Percentiles rank a stretch among this genome's conserved stretches.
These are phyloP conservation scores for Vachellia pachyceras DNA, from an alignment of 306 rosid genomes.

Conservation along the genomic window DNA sequence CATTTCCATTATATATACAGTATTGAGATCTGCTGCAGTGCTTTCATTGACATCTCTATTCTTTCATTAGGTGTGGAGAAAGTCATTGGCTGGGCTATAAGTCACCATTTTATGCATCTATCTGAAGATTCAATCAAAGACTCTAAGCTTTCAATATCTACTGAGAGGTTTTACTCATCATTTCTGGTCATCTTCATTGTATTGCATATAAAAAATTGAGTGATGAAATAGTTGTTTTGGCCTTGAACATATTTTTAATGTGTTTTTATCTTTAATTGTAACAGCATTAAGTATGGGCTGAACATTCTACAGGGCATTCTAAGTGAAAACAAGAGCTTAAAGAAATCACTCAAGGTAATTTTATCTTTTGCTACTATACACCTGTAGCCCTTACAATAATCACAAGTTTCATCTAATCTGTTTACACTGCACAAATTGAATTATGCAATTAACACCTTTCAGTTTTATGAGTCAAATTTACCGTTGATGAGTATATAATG, in stretches of 20 bases:
- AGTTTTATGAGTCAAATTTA: not conserved
- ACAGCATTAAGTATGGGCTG: slow-evolving; percentile 81
- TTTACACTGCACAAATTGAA: not conserved
- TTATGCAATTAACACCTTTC: not conserved
- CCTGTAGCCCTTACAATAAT: not conserved
- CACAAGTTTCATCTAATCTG: slow-evolving; percentile 10
- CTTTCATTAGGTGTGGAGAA: slow-evolving; percentile 77
- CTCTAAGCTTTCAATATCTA: slow-evolving; percentile 69
- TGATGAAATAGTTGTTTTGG: slow-evolving; percentile 9
- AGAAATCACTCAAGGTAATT: slow-evolving; percentile 82
- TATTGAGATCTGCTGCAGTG: slow-evolving; percentile 9
- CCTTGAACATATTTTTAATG: slow-evolving; percentile 25
- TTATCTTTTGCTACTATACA: not conserved
- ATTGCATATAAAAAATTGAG: not conserved
- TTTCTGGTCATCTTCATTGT: slow-evolving; percentile 22
- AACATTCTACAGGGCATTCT: slow-evolving; percentile 74
- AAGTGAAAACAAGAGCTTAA: slow-evolving; percentile 72
- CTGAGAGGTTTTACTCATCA: slow-evolving; percentile 68
- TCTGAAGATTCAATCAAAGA: slow-evolving; percentile 66
- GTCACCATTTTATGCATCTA: slow-evolving; percentile 79
- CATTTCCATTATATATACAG: slow-evolving; percentile 3
- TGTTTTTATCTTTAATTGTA: slow-evolving; percentile 37
- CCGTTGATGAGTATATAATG: not conserved
- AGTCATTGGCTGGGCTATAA: slow-evolving; percentile 91
- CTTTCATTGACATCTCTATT: slow-evolving; percentile 17